phyloP scores from a whole-genome alignment of 2,329 filamentous ascomycete species.

The Chrysoporthe deuterocubensis region DNA sequence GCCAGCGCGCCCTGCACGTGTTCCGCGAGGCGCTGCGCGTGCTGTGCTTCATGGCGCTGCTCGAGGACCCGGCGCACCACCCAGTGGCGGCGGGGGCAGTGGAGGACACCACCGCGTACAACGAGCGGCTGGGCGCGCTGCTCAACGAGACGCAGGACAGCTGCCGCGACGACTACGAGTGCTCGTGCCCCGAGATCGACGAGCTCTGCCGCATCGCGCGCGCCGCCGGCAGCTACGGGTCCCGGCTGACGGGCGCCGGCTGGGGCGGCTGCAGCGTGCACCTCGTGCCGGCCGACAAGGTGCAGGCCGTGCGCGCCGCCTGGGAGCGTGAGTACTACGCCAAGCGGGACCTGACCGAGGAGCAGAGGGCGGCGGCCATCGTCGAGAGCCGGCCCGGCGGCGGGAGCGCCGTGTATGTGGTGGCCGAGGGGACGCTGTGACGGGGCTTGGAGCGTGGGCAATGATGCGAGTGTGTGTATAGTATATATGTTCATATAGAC shows the following conservation, averaged over 20 bases:
- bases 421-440: constrained; percentile 36
- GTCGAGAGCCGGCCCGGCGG: constrained; percentile 87
- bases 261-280: constrained; percentile 98
- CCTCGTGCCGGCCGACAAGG: constrained; percentile 81
- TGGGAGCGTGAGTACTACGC: constrained; percentile 83
- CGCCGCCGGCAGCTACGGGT: constrained; percentile 79
- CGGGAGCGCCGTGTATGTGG: constrained; percentile 63
- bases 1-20: constrained; percentile 87
- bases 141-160: constrained; percentile 90
- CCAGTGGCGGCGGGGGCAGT: constrained; percentile 47
- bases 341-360: constrained; percentile 65
- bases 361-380: constrained; percentile 78
- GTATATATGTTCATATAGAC: not conserved
- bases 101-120: constrained; percentile 63
- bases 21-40: constrained; percentile 89
- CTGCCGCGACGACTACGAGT: constrained; percentile 86
- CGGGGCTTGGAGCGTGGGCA: not conserved
- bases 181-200: constrained; percentile 91
- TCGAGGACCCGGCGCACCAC: constrained; percentile 57
- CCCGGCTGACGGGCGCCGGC: constrained; percentile 86
- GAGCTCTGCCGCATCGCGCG: constrained; percentile 81
- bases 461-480: not conserved
- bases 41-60: constrained; percentile 77
- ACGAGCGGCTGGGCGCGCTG: constrained; percentile 74
- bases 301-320: constrained; percentile 75